Conservation (phyloP, 345 rosid genomes). For the Eucalyptus cloeziana region DNA sequence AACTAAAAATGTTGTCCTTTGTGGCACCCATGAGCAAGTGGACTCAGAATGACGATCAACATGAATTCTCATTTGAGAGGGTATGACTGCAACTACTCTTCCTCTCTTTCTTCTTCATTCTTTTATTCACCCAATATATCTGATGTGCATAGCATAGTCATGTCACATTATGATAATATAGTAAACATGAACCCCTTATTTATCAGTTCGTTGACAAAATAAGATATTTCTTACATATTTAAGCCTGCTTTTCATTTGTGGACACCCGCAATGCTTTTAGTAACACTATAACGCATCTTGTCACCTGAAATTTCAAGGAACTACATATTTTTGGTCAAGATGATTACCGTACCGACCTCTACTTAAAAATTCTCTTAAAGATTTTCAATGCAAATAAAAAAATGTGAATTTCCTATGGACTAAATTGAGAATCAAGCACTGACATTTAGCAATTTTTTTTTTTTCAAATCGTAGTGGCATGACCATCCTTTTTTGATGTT, state of each 20-base stretch:
- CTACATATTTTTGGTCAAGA: no score
- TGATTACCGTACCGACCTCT: no score
- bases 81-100: not conserved
- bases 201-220: rapidly evolving
- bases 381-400: rapidly evolving
- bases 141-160: not conserved
- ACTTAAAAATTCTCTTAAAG: no score
- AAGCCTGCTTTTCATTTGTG: not conserved
- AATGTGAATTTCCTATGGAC: no score
- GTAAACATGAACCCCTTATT: rapidly evolving
- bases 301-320: no score
- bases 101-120: not conserved
- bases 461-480: rapidly evolving
- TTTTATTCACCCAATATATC: not conserved
- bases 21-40: not conserved
- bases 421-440: no score
- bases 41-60: rapidly evolving
- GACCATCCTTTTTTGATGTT: no score
- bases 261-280: not conserved
- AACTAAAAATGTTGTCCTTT: no score
- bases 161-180: not conserved
- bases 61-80: not conserved
- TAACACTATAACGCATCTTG: not conserved
- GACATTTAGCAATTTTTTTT: no score
- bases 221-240: not conserved